Conservation (phyloP, 2,329 filamentous ascomycete species). For the Aureobasidium sp. region DNA sequence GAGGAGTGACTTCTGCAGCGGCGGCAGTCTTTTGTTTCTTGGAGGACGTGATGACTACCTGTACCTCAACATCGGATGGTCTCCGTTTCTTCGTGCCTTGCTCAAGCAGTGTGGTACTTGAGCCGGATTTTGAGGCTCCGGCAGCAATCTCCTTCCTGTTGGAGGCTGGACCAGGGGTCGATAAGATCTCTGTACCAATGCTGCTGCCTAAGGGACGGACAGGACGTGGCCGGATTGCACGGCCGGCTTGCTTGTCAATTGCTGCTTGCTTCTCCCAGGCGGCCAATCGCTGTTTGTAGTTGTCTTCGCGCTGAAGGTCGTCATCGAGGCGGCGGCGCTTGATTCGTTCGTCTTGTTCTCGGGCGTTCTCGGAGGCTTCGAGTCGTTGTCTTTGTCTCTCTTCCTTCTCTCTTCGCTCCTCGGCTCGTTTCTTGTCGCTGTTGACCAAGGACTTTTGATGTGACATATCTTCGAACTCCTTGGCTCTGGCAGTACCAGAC, state of each 20-base stretch:
- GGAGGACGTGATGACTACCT: not conserved
- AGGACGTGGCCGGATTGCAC: not conserved
- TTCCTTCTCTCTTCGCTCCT: not conserved
- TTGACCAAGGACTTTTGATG: not conserved
- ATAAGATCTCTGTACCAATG: slow-evolving; percentile 9
- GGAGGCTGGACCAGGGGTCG: not conserved
- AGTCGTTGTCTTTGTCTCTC: not conserved
- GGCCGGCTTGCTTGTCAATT: not conserved
- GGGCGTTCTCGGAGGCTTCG: not conserved
- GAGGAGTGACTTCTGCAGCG: not conserved
- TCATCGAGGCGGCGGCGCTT: slow-evolving; percentile 10
- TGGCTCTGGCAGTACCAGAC: not conserved
- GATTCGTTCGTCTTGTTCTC: not conserved
- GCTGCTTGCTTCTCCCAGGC: slow-evolving; percentile 3
- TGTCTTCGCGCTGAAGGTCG: not conserved
- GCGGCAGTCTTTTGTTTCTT: slow-evolving; percentile 2
- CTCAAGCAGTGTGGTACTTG: not conserved
- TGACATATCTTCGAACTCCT: not conserved
- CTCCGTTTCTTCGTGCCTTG: not conserved
- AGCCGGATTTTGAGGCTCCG: not conserved
- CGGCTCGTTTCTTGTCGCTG: not conserved
- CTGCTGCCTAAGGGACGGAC: slow-evolving; percentile 3
- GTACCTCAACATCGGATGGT: not conserved
- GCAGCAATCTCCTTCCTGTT: not conserved
- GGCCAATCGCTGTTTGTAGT: not conserved